These are phyloP conservation scores for Aspergillus bombycis DNA, from an alignment of 2,329 filamentous ascomycete species.

Conservation along the genomic window DNA sequence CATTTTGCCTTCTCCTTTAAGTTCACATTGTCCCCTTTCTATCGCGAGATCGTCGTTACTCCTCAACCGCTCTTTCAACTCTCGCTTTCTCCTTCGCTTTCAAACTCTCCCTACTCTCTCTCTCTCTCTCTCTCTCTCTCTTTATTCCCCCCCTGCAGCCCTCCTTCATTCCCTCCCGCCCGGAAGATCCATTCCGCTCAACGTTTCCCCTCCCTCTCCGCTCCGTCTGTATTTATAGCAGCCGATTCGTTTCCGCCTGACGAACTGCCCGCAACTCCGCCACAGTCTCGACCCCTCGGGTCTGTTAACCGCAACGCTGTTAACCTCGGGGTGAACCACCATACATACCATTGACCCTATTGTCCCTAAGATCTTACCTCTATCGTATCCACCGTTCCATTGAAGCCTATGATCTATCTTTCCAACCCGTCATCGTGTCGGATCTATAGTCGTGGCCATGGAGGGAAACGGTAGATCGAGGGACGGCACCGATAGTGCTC, in stretches of 20 bases:
- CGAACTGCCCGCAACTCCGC: constrained; percentile 5
- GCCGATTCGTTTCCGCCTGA: constrained; percentile 4
- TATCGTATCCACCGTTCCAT: neutral
- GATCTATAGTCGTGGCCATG: constrained; percentile 37
- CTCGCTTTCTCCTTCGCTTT: neutral
- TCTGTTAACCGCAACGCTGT: constrained; percentile 4
- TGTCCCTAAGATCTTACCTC: neutral
- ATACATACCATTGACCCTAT: constrained; percentile 3
- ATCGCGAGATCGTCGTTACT: constrained; percentile 12
- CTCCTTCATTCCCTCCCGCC: neutral
- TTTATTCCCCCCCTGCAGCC: neutral
- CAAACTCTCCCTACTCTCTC: neutral
- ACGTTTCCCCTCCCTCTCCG: neutral
- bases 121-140: neutral
- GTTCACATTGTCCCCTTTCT: constrained; percentile 27
- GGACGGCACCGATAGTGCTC: constrained; percentile 40
- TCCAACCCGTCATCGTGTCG: constrained; percentile 24
- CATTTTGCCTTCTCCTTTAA: constrained; percentile 25
- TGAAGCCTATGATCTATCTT: constrained; percentile 34
- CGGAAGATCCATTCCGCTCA: constrained; percentile 9
- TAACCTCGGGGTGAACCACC: neutral
- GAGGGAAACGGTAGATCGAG: constrained; percentile 37
- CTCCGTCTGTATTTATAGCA: constrained; percentile 6
- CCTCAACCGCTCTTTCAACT: constrained; percentile 4
- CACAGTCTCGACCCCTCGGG: constrained; percentile 9